phyloP scores from a whole-genome alignment of 306 rosid genomes.

The Begonia fuchsioides region DNA sequence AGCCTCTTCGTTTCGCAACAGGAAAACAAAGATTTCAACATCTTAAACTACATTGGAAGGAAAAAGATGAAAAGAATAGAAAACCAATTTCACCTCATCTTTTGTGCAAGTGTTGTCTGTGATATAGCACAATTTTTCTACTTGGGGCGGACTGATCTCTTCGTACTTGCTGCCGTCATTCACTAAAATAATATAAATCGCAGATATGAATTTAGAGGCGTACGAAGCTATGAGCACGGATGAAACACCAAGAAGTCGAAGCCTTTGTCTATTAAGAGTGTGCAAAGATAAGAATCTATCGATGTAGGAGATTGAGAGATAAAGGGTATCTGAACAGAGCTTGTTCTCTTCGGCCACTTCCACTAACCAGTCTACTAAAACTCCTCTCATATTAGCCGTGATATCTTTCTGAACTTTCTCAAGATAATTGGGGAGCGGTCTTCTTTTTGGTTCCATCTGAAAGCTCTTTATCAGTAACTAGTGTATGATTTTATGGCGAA shows the following conservation, averaged over 20 bases:
- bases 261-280: conserved; percentile 26
- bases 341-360: conserved; percentile 83
- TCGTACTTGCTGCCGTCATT: conserved; percentile 76
- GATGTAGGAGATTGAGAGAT: conserved; percentile 38
- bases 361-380: conserved; percentile 82
- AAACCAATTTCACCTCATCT: too few species aligned
- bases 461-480: not conserved
- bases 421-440: conserved; percentile 48
- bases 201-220: conserved; percentile 23
- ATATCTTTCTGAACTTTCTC: conserved; percentile 60
- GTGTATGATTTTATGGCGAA: too few species aligned
- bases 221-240: conserved; percentile 74
- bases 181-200: too few species aligned
- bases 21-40: too few species aligned
- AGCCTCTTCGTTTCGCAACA: too few species aligned
- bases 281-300: conserved; percentile 51
- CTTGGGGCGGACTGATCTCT: conserved; percentile 68
- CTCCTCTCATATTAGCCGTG: conserved; percentile 58
- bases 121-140: conserved; percentile 67
- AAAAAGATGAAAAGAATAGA: too few species aligned
- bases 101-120: too few species aligned
- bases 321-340: conserved; percentile 63
- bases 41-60: too few species aligned
- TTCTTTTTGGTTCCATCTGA: conserved; percentile 51
- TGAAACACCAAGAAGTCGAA: conserved; percentile 72